A percentile compares a stretch with the other conserved stretches of the same genome.
phyloP scores from a whole-genome alignment of 805 yeast species.

The Allodekkera sacchari region DNA sequence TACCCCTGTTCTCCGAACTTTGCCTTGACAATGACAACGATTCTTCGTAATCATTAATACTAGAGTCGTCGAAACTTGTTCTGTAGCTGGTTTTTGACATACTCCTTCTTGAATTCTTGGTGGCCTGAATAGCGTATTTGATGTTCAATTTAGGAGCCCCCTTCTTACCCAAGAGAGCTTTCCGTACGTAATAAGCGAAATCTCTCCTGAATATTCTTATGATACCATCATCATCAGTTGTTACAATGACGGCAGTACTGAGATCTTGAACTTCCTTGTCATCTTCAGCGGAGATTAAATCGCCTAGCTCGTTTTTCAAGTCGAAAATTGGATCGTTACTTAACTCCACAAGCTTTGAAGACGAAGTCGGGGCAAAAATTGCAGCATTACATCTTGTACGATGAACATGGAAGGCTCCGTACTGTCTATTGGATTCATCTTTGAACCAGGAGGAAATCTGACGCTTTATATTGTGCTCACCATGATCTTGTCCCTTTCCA shows the following conservation, averaged over 20 bases:
- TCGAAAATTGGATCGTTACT: conserved; percentile 80
- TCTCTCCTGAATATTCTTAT: conserved; percentile 80
- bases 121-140: neutral
- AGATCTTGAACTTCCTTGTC: conserved; percentile 26
- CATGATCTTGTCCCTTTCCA: conserved; percentile 13
- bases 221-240: conserved; percentile 66
- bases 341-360: conserved; percentile 54
- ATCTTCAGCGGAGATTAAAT: conserved; percentile 6
- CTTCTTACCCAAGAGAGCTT: conserved; percentile 13
- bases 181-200: conserved; percentile 44
- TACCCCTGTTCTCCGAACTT: too few relatives aligned
- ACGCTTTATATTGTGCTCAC: conserved; percentile 6
- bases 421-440: conserved; percentile 41
- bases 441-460: conserved; percentile 14
- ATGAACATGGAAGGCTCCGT: conserved; percentile 71
- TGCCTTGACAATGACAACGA: too few relatives aligned
- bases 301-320: conserved; percentile 23
- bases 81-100: too few relatives aligned
- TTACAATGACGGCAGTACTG: conserved; percentile 47
- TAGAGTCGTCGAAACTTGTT: too few relatives aligned
- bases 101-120: neutral
- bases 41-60: too few relatives aligned
- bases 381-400: conserved; percentile 68
- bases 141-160: neutral
- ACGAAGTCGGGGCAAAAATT: conserved; percentile 63